Evolutionary conservation across 2,329 filamentous ascomycete genomes (phyloP), one percentile per base, ranked within the genome.

Genomic region (Thielaviopsis euricoi): DNA sequence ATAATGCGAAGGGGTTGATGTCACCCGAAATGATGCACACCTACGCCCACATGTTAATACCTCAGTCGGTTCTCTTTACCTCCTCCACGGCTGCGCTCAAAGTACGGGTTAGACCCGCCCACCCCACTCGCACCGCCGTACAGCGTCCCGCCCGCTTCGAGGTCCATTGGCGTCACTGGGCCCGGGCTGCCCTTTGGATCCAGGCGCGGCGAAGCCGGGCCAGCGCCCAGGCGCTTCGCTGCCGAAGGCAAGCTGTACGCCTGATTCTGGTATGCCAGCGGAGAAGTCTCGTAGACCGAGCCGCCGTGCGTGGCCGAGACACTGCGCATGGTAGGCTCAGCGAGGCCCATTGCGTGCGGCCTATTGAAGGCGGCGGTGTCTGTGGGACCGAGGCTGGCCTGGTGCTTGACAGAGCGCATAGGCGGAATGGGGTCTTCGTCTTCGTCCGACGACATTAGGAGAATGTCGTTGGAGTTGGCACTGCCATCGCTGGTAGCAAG

Each of bases 161-260:
- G 66, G 19, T 80, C 77, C 73, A 83, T 80, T 1, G 80, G 80
- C 1, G 80, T 83, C 15, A 83, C 79, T 0, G 79, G 79, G 0
- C 79, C 79, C 0, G 79, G 79, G 59, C 79, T 81, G 3, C 78
- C 77, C 12, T 80, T 64, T 0, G 80, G 80, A 49, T 67, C 66
- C 6, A 83, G 68, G 26, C 74, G 68, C 1, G 77, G 77, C 1
- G 76, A 76, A 15, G 65, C 58, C 1, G 80, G 80, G 57, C 75
- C 78, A 17, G 15, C 37, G 10, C 37, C 37, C 10, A 40, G 37
- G 5, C 37, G 37, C 26, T 26, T 17, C 21, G 33, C 12, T 13
- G 17, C 22, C 19, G 43, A 37, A 0, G 58, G 54, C 10, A 57
- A 25, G 12, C 29, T 33, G 49, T 52, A 51, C 17, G 48, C 21